phyloP scores from a whole-genome alignment of 192 early-diverging fungal species.

The Paraglomus occultum region DNA sequence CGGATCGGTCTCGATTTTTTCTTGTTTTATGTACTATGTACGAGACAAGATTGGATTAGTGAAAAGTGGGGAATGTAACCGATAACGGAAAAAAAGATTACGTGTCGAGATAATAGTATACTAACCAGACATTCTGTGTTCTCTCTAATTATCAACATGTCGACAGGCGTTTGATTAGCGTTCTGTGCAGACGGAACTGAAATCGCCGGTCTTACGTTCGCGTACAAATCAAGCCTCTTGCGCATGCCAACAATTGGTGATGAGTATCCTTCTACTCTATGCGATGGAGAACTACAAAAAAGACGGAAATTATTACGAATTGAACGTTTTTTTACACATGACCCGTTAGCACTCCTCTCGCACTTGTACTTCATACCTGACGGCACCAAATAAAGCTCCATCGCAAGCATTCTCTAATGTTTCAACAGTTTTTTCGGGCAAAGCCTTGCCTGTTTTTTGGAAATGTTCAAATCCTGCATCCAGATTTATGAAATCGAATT shows the following conservation, averaged over 20 bases:
- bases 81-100: not conserved
- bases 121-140: conserved; percentile 96
- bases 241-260: conserved; percentile 96
- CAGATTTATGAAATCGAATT: conserved; percentile 79
- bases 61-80: conserved; percentile 1
- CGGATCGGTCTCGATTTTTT: conserved; percentile 63
- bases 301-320: not conserved
- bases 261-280: conserved; percentile 97
- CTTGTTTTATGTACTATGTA: conserved; percentile 79
- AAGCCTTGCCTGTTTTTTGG: conserved; percentile 87
- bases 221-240: conserved; percentile 94
- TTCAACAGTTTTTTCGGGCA: conserved; percentile 84
- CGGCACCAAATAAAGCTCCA: conserved; percentile 95
- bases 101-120: not conserved
- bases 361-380: conserved; percentile 57
- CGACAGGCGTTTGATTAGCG: conserved; percentile 65
- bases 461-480: conserved; percentile 97
- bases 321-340: not conserved
- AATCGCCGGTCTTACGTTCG: conserved; percentile 93
- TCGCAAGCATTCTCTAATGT: conserved; percentile 80
- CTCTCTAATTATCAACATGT: conserved; percentile 97
- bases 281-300: conserved; percentile 83
- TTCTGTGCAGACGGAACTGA: conserved; percentile 57
- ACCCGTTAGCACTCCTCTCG: not conserved
- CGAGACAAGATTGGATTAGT: not conserved